phyloP scores from a whole-genome alignment of 495 filamentous ascomycete species.

The Penicillium canescens region DNA sequence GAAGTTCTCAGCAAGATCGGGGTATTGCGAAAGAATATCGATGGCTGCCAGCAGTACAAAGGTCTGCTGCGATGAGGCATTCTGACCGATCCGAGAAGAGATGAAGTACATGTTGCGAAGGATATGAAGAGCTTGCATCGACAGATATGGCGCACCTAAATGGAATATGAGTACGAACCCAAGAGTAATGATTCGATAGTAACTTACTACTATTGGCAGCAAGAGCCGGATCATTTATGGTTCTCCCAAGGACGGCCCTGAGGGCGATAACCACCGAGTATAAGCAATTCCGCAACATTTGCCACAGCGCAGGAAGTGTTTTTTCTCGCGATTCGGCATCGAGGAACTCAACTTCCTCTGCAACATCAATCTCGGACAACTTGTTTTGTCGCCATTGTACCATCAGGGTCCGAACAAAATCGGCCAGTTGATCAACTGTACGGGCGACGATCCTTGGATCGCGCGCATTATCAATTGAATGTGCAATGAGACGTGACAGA shows the following conservation, averaged over 20 bases:
- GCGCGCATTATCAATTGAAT: slow-evolving; percentile 65
- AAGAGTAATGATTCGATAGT: neutral
- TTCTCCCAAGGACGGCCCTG: slow-evolving; percentile 69
- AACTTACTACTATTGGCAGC: slow-evolving; percentile 55
- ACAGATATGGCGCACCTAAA: slow-evolving; percentile 65
- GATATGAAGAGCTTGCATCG: slow-evolving; percentile 72
- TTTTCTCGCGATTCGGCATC: slow-evolving; percentile 65
- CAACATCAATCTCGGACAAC: slow-evolving; percentile 76
- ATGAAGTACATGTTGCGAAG: slow-evolving; percentile 88
- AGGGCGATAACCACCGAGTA: slow-evolving; percentile 78
- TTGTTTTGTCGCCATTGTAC: slow-evolving; percentile 86
- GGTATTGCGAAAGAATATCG: slow-evolving; percentile 78
- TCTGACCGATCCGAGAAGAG: slow-evolving; percentile 72
- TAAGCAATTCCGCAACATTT: slow-evolving; percentile 74
- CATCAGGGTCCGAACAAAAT: slow-evolving; percentile 68
- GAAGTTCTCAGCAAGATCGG: slow-evolving; percentile 67
- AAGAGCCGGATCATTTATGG: slow-evolving; percentile 55
- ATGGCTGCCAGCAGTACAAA: slow-evolving; percentile 89
- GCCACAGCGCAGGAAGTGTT: slow-evolving; percentile 80
- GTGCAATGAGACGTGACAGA: slow-evolving; percentile 72
- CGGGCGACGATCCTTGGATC: slow-evolving; percentile 62
- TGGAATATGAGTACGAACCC: neutral
- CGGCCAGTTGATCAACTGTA: slow-evolving; percentile 68
- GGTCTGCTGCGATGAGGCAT: slow-evolving; percentile 74
- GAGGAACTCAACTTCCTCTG: slow-evolving; percentile 70